A percentile compares a stretch with the other conserved stretches of the same genome.
Evolutionary conservation across 352 stramenopile species (phyloP).

Genomic region (Paralagenidium karlingii): DNA sequence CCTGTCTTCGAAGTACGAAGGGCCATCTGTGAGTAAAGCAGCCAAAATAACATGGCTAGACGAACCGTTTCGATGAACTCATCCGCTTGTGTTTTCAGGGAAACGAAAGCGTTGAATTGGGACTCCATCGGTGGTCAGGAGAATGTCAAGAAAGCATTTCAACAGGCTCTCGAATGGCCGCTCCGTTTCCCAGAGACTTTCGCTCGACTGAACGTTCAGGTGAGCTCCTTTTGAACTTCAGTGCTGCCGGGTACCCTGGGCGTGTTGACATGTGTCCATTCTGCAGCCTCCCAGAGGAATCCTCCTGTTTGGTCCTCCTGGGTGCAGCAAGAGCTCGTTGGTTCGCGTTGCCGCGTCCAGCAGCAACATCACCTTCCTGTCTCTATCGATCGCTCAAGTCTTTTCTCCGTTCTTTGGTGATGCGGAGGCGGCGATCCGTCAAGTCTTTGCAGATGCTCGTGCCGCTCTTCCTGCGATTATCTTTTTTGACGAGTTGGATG

Average conservation of each 20-base stretch:
- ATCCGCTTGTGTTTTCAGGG: slow-evolving; percentile 12
- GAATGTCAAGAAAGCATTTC: slow-evolving; percentile 54
- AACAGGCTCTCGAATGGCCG: slow-evolving; percentile 84
- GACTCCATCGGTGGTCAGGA: slow-evolving; percentile 63
- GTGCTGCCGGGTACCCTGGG: no score
- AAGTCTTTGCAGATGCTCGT: slow-evolving; percentile 68
- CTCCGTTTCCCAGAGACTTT: slow-evolving; percentile 69
- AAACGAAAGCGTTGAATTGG: slow-evolving; percentile 57
- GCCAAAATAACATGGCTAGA: not conserved
- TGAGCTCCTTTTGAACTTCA: slow-evolving; percentile 2
- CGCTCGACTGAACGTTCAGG: slow-evolving; percentile 43
- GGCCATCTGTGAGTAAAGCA: slow-evolving; percentile 15
- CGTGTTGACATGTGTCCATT: not conserved
- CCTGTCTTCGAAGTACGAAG: slow-evolving; percentile 36
- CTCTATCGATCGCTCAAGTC: slow-evolving; percentile 73
- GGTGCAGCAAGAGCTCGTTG: slow-evolving; percentile 86
- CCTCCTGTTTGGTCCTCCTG: slow-evolving; percentile 82
- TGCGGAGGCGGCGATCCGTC: slow-evolving; percentile 66
- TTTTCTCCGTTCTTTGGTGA: slow-evolving; percentile 86
- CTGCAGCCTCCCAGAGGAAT: slow-evolving; percentile 52
- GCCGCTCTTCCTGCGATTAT: slow-evolving; percentile 82
- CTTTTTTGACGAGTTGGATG: slow-evolving; percentile 86
- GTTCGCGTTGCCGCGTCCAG: slow-evolving; percentile 68
- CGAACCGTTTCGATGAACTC: no score
- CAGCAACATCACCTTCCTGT: slow-evolving; percentile 76